Percentiles rank a stretch among this genome's conserved stretches.
phyloP scores from a whole-genome alignment of 441 rosid genomes.

The Pelargonium fulgidum region DNA sequence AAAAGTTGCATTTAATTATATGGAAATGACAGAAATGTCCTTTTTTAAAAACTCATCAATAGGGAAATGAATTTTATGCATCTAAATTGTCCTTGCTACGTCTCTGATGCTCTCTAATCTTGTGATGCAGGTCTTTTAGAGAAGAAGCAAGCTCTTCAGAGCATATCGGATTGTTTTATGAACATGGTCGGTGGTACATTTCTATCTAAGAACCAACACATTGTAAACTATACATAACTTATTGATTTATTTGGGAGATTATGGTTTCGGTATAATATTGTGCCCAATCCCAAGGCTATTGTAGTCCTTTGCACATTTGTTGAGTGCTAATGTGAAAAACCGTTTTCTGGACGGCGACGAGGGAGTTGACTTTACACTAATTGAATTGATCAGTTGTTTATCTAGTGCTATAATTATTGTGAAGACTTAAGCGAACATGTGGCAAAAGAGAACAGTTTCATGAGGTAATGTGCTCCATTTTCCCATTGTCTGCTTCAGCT shows the following conservation, averaged over 20 bases:
- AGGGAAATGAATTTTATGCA: not conserved
- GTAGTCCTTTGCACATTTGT: slow-evolving; percentile 16
- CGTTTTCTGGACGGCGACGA: not conserved
- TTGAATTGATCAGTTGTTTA: slow-evolving; percentile 1
- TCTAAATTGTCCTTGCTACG: not conserved
- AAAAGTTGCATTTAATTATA: slow-evolving; percentile 15
- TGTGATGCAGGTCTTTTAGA: slow-evolving; percentile 3
- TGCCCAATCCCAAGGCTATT: slow-evolving; percentile 17
- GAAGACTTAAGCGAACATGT: slow-evolving; percentile 5
- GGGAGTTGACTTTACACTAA: slow-evolving; percentile 24
- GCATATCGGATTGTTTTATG: slow-evolving; percentile 1
- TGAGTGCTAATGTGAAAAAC: slow-evolving; percentile 18
- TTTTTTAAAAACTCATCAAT: not conserved
- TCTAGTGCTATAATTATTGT: slow-evolving; percentile 11
- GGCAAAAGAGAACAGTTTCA: not conserved
- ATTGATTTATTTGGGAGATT: not conserved
- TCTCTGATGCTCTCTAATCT: not conserved
- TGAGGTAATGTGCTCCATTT: not conserved
- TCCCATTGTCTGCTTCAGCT: slow-evolving; percentile 3
- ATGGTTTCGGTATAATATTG: not conserved
- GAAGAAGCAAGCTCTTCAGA: no score
- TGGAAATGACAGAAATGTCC: slow-evolving; percentile 25
- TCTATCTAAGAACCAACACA: not conserved
- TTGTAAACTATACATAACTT: not conserved
- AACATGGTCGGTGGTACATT: not conserved